Base-by-base conservation (phyloP, 306 rosid species). In the Ochetophila trinervis region DNA sequence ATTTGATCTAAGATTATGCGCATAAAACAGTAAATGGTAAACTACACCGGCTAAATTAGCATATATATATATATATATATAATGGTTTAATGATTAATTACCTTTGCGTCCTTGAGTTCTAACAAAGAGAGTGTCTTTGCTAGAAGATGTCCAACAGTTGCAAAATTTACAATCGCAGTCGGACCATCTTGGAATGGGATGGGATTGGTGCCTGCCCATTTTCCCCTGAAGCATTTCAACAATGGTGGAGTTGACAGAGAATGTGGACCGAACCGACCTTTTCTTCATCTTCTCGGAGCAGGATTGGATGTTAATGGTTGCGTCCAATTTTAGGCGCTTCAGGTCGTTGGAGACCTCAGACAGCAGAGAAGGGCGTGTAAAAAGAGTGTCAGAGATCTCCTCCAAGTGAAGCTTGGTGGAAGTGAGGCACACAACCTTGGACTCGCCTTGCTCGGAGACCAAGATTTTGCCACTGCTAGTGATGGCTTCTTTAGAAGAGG, bases 371-470 rank as follows among this genome's bases (percentile, higher is more conserved):
- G 99, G 96, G 5, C 99, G 74, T 1, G 90, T 81, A 40, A 83
- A 90, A 7, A 94, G 95, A 3, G 99, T 94, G 50, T 90, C 95
- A 0, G 99, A 94, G 53, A 94, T 88, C 66, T 94, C 97, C 66
- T 90, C 99, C 2, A 94, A 58, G 8, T 75, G 86, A 5, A 94
- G 79, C 67, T 78, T 90, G 0, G 75, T 78, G 0, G 95, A 85
- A 34, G 73, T 81, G 0, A 91, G 62, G 5, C 87, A 84, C 35
- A 91, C 88, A 3, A 91, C 81, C 70, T 86, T 91, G 0, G 96
- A 86, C 65, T 88, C 90, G 1, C 90, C 96, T 63, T 90, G 80
- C 34, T 94, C 90, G 0, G 97, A 90, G 2, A 93, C 91, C 83
- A 90, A 76, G 82, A 94, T 88, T 69, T 88, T 82, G 2, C 96